Evolutionary conservation across 1,284 basidiomycete genomes (phyloP).

Genomic region (Cystobasidium slooffiae): DNA sequence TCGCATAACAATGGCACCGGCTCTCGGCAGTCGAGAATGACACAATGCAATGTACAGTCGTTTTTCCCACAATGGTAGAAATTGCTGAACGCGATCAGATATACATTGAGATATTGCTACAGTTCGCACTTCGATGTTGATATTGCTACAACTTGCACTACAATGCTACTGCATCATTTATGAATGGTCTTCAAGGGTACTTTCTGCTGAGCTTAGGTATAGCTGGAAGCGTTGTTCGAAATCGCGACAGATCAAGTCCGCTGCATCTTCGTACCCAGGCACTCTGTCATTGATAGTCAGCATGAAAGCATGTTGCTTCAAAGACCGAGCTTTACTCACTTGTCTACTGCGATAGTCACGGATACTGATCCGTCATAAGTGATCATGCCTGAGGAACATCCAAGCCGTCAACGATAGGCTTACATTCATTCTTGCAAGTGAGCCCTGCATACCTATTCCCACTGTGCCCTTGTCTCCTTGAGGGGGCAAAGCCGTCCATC

Average conservation of each 20-base stretch:
- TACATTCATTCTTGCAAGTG: not conserved
- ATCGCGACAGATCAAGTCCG: constrained; percentile 48
- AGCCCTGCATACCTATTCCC: constrained; percentile 47
- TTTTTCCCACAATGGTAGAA: not conserved
- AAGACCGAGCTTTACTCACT: constrained; percentile 5
- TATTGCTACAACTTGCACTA: not conserved
- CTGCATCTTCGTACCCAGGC: constrained; percentile 49
- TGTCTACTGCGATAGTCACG: constrained; percentile 53
- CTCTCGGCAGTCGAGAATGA: not conserved
- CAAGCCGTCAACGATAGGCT: not conserved
- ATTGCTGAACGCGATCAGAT: not conserved
- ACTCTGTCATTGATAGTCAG: constrained; percentile 34
- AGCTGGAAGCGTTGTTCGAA: constrained; percentile 48
- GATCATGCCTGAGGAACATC: constrained; percentile 50
- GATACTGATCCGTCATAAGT: constrained; percentile 51
- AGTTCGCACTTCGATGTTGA: not conserved
- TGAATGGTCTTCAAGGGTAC: constrained; percentile 10
- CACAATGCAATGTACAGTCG: constrained; percentile 13
- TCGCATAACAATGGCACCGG: not conserved
- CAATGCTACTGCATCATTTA: not conserved
- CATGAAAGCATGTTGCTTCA: not conserved
- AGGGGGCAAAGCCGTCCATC: constrained; percentile 51
- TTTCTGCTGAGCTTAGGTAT: constrained; percentile 28
- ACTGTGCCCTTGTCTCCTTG: constrained; percentile 54
- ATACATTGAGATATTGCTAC: not conserved